Base-by-base conservation (phyloP, 1,139 yeast species). In the Yamadazyma taylorii region DNA sequence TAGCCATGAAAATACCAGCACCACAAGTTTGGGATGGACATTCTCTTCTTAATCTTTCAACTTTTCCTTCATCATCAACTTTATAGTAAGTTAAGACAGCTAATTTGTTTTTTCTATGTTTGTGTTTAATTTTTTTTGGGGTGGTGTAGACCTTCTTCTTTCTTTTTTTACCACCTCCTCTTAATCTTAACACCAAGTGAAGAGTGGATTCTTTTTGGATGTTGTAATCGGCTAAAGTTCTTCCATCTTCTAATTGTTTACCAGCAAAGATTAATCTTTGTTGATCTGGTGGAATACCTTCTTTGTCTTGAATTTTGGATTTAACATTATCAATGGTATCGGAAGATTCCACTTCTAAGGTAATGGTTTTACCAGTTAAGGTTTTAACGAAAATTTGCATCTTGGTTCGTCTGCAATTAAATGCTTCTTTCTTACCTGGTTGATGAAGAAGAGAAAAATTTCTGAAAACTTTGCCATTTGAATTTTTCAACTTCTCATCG, bases 111-210 rank as follows among this genome's bases (percentile, higher is more conserved):
- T 90, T 90, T 88, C 88, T 92, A 85, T 88, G 96, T 86, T 88
- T 89, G 95, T 92, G 97, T 80, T 79, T 88, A 79, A 92, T 87
- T 86, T 90, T 92, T 92, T 92, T 92, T 82, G 99, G 99, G 71
- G 98, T 92, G 81, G 97, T 90, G 92, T 92, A 94, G 71, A 89
- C 97, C 96, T 94, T 94, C 90, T 89, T 89, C 89, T 87, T 88
- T 87, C 95, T 90, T 89, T 92, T 92, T 86, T 92, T 92, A 86
- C 97, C 97, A 81, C 96, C 96, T 85, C 97, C 97, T 83, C 97
- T 87, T 74, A 92, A 87, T 83, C 97, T 89, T 56, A 92, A 79
- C 66, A 92, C 97, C 75, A 92, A 84, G 78, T 92, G 97, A 56
- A 92, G 75, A 58, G 97, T 92, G 55, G 97, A 90, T 81, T 92